phyloP scores from a whole-genome alignment of 192 early-diverging fungal genomes.

The Coemansia sp. region DNA sequence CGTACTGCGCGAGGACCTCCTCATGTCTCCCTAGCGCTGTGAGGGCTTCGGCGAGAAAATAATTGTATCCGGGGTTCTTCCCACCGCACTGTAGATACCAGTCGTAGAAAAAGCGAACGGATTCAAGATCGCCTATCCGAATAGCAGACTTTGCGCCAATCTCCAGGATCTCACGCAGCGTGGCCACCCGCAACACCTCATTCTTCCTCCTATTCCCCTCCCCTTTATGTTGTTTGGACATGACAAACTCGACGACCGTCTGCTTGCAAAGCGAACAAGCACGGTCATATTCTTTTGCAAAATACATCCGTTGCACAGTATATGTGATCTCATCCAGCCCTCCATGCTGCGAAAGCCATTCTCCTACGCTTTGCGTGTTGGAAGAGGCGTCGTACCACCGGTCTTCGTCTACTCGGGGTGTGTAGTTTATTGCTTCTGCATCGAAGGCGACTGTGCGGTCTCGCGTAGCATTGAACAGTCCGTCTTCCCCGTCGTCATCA shows the following conservation, averaged over 20 bases:
- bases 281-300: constrained; percentile 11
- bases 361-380: neutral
- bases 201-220: neutral
- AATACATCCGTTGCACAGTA: constrained; percentile 43
- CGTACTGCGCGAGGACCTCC: constrained; percentile 23
- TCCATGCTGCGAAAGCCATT: constrained; percentile 24
- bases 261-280: constrained; percentile 24
- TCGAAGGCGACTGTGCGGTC: constrained; percentile 32
- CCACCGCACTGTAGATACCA: constrained; percentile 41
- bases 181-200: constrained; percentile 10
- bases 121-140: constrained; percentile 9
- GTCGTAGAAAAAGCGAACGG: constrained; percentile 24
- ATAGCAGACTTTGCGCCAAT: constrained; percentile 41
- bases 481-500: constrained; percentile 26
- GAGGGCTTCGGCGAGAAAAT: constrained; percentile 29
- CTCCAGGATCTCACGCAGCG: constrained; percentile 43
- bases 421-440: constrained; percentile 30
- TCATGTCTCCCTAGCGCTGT: constrained; percentile 17
- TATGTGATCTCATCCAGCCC: constrained; percentile 41
- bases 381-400: constrained; percentile 37
- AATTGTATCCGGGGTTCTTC: constrained; percentile 43
- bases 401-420: constrained; percentile 40
- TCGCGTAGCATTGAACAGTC: constrained; percentile 32
- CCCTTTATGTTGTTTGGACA: neutral
- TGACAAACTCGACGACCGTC: constrained; percentile 11